phyloP scores from a whole-genome alignment of 208 protist species.

The Kentomonas sorsogonicus region DNA sequence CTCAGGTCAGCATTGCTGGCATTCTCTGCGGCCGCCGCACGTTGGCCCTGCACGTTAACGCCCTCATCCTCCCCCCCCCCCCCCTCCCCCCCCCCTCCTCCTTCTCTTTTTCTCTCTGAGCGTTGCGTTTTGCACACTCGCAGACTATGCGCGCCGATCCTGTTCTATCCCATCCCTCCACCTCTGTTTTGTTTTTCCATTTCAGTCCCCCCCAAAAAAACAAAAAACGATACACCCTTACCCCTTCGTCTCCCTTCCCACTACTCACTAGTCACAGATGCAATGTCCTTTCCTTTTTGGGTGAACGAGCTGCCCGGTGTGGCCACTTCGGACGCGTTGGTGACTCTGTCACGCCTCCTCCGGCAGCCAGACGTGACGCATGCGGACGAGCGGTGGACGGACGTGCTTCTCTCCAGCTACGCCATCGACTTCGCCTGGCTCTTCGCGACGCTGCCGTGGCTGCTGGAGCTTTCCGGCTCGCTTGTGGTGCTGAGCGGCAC shows the following conservation, averaged over 20 bases:
- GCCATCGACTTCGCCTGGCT: slow-evolving; percentile 71
- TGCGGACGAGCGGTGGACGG: slow-evolving; percentile 37
- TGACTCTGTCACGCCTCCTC: too few species aligned
- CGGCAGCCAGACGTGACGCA: slow-evolving; percentile 26
- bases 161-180: too few species aligned
- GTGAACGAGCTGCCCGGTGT: slow-evolving; percentile 35
- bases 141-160: too few species aligned
- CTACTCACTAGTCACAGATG: too few species aligned
- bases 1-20: too few species aligned
- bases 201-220: too few species aligned
- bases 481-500: slow-evolving; percentile 58
- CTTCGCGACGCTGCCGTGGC: slow-evolving; percentile 25
- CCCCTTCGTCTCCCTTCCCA: too few species aligned
- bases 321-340: slow-evolving; percentile 1
- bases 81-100: background rate
- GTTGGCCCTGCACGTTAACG: too few species aligned
- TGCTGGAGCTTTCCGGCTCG: slow-evolving; percentile 20
- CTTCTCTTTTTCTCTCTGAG: background rate
- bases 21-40: too few species aligned
- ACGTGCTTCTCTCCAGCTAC: slow-evolving; percentile 63
- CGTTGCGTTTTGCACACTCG: too few species aligned
- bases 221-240: slow-evolving; percentile 6
- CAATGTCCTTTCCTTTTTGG: slow-evolving; percentile 38
- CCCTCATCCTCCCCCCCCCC: background rate
- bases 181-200: too few species aligned